Base-by-base conservation (phyloP, 2,329 filamentous ascomycete genomes). In the Teratosphaeria destructans region DNA sequence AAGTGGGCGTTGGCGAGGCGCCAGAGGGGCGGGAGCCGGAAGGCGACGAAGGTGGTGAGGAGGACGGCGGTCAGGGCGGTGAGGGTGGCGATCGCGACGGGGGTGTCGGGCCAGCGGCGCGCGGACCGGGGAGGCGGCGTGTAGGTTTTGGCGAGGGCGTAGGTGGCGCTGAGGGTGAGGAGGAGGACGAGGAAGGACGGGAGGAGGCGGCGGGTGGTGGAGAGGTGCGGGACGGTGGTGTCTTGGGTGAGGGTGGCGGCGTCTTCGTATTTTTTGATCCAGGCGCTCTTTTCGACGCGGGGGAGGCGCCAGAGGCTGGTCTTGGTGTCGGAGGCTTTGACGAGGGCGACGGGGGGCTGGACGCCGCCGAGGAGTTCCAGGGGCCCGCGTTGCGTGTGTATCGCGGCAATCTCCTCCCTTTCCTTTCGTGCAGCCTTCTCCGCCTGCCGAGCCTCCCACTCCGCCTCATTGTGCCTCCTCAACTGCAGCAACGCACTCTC, bases 11-110 rank as follows among this genome's bases (percentile, higher is more conserved):
- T 92, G 65, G 90, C 74, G 16, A 84, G 57, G 12, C 75, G 73
- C 85, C 87, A 93, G 34, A 85, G 66, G 1, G 83, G 82, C 54
- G 87, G 86, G 11, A 84, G 64, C 64, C 80, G 81, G 85, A 87
- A 90, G 32, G 79, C 74, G 27, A 79, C 59, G 64, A 79, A 85
- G 11, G 86, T 75, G 47, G 78, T 63, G 6, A 80, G 60, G 70
- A 91, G 90, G 55, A 80, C 60, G n/a, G 74, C 77, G 53, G 90
- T 78, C 52, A 93, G 72, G 6, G 77, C 75, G 37, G 78, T 75
- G n/a, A 90, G 76, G 2, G 89, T 90, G 12, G 85, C 84, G 2
- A 81, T 78, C 14, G 85, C 79, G 2, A 85, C 82, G 1, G 85
- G 81, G 1, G 86, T 73, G 49, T 85, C 81, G 1, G 83, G 83